Conservation (phyloP, 768 basidiomycete species). For the Mycena floridula region DNA sequence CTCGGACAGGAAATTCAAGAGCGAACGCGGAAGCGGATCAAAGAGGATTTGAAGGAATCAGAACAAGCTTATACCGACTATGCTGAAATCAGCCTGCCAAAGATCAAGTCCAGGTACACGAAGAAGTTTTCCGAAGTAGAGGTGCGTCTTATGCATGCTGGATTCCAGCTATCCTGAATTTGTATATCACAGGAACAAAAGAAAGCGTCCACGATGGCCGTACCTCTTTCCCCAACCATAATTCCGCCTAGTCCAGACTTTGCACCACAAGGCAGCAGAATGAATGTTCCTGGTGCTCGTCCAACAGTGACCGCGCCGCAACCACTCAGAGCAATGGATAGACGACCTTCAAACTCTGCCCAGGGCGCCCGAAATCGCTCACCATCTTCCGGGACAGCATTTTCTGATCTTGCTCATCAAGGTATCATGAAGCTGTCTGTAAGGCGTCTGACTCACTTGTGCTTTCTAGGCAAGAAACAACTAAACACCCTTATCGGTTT, state of each 20-base stretch:
- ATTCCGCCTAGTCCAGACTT: slow-evolving; percentile 27
- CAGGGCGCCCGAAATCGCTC: slow-evolving; percentile 59
- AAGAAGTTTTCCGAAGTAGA: slow-evolving; percentile 88
- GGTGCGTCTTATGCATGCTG: slow-evolving; percentile 33
- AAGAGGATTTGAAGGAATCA: slow-evolving; percentile 84
- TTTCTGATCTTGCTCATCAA: slow-evolving; percentile 86
- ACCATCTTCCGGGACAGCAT: slow-evolving; percentile 74
- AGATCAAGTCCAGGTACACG: slow-evolving; percentile 69
- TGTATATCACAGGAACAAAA: slow-evolving; percentile 67
- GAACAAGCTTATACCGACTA: slow-evolving; percentile 73
- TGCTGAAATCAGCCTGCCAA: slow-evolving; percentile 73
- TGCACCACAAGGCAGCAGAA: too few species aligned
- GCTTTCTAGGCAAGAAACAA: slow-evolving; percentile 66
- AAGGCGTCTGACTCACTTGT: not conserved
- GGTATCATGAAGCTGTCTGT: slow-evolving; percentile 33
- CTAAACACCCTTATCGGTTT: slow-evolving; percentile 83
- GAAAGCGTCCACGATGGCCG: slow-evolving; percentile 32
- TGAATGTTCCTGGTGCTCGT: slow-evolving; percentile 36
- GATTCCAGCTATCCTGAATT: not conserved
- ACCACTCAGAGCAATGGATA: slow-evolving; percentile 68
- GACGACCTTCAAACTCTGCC: slow-evolving; percentile 60
- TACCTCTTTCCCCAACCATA: slow-evolving; percentile 25
- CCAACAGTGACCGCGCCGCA: slow-evolving; percentile 66
- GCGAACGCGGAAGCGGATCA: slow-evolving; percentile 85
- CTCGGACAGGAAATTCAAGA: slow-evolving; percentile 75